Evolutionary conservation across 805 yeast species (phyloP), one percentile per base, ranked within the genome.

Genomic region (Teunomyces barrocoloradensis): DNA sequence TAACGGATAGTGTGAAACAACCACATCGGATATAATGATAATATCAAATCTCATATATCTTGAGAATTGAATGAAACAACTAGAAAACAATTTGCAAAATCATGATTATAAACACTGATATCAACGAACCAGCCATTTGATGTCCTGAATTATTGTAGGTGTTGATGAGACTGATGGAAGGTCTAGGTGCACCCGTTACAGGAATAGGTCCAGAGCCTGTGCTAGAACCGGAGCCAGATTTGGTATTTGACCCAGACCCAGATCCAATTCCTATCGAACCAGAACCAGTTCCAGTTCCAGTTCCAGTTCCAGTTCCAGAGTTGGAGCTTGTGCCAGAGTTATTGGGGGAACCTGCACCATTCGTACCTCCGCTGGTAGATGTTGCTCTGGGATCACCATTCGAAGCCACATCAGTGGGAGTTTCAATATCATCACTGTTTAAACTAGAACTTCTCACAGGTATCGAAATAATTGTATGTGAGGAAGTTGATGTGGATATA

Each of bases 181-280:
- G 12, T 3, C 21, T 5, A 30, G 30, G 12, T 2, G 13, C 5
- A 30, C 23, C 21, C 6, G 15, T n/a, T 11, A 11, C 20, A 9
- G 41, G 17, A 13, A 32, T 33, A 36, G 28, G 2, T 10, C 10
- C 28, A 13, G 21, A 9, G 25, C 25, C 7, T 21, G 25, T 21
- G 2, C 15, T 6, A 35, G 47, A 32, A 25, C 41, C 20, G 12
- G 37, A 30, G 11, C 2, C 42, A 15, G 37, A 32, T 13, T 32
- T 18, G 5, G 7, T 21, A 2, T 6, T 21, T 21, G 34, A 20
- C 12, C 23, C 10, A 13, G 34, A 25, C 21, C 39, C 47, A 35
- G 50, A 15, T n/a, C 36, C 50, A 34, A 43, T 21, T 2, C 36
- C 39, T 1, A 17, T 17, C 18, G 48, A n/a, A 11, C 37, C 42